Evolutionary conservation across 2,329 filamentous ascomycete species (phyloP), one percentile per base, ranked within the genome.

Genomic region (Colletotrichum plurivorum): DNA sequence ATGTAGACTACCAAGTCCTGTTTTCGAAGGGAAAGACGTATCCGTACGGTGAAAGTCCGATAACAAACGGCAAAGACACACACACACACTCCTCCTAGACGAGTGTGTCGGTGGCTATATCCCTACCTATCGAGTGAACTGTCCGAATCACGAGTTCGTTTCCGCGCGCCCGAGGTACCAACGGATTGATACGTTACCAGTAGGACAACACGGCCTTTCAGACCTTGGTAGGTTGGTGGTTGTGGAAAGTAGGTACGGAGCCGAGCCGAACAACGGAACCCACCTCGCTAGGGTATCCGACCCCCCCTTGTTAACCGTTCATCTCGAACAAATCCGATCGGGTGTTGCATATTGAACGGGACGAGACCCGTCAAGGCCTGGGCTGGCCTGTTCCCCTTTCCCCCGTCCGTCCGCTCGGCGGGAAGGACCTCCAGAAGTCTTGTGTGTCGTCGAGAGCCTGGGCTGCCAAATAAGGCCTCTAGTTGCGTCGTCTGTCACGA

Each of bases 191-290:
- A 36, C 8, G 31, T 36, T 36, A 36, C 31, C 31, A 36, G 7
- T 10, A 10, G 10, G 31, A 36, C 31, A 36, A 36, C 31, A 36
- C 8, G 31, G 31, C 31, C 31, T 36, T 36, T 36, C 31, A 36
- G 10, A 36, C 31, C 7, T 36, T 36, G 6, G 7, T 9, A 36
- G 31, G 31, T 22, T 16, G 45, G 45, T 46, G 16, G 16, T 46
- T 46, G 45, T 18, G 16, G 18, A 46, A 46, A 46, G 43, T 16
- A 46, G 45, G 45, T 46, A 16, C 55, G 56, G 51, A 56, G 64
- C 64, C 64, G 64, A 63, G 52, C 59, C 64, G 59, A 67, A 63
- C 41, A 41, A 67, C 53, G 58, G 46, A 46, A 51, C 64, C 58
- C 56, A 51, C 57, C 46, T 56, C 25, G 60, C 22, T 58, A 54